Evolutionary conservation across 1,284 basidiomycete genomes (phyloP).

Genomic region (Malassezia sp.): DNA sequence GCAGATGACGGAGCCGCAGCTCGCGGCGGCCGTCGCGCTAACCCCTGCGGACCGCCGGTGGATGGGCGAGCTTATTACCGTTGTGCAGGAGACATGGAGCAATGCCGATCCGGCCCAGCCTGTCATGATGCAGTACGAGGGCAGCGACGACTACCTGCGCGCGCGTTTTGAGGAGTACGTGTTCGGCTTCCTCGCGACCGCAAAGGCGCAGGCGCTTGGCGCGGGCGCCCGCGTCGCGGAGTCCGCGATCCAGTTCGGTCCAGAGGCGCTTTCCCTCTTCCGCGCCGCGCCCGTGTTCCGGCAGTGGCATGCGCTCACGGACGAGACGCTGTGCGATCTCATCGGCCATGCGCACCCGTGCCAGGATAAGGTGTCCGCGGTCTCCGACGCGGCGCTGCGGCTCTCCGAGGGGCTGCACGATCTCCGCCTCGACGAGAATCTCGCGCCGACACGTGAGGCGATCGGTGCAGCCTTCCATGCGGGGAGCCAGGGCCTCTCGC

Average conservation of each 20-base stretch:
- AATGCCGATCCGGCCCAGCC: constrained; percentile 37
- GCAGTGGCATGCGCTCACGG: constrained; percentile 32
- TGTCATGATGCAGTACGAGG: constrained; percentile 38
- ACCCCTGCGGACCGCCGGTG: constrained; percentile 91
- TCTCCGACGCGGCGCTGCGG: constrained; percentile 40
- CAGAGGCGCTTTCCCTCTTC: constrained; percentile 34
- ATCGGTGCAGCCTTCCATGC: constrained; percentile 35
- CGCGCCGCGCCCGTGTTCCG: constrained; percentile 27
- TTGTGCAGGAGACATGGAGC: constrained; percentile 42
- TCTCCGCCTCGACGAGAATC: constrained; percentile 38
- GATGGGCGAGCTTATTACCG: constrained; percentile 59
- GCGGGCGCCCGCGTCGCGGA: constrained; percentile 15
- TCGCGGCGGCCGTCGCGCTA: constrained; percentile 66
- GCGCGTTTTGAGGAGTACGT: constrained; percentile 39
- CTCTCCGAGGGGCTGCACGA: constrained; percentile 40
- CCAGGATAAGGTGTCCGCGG: constrained; percentile 34
- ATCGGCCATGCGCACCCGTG: constrained; percentile 41
- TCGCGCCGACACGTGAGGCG: constrained; percentile 37
- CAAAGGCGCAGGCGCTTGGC: constrained; percentile 24
- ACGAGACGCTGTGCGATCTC: constrained; percentile 40
- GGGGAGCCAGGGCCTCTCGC: constrained; percentile 31
- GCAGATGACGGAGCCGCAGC: constrained; percentile 55
- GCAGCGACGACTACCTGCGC: constrained; percentile 43
- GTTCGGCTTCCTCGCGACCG: constrained; percentile 34
- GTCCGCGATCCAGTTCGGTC: constrained; percentile 24